A percentile compares a stretch with the other conserved stretches of the same genome.
phyloP scores from a whole-genome alignment of 371 early-diverging fungal genomes.

The Rhizopus arrhizus region DNA sequence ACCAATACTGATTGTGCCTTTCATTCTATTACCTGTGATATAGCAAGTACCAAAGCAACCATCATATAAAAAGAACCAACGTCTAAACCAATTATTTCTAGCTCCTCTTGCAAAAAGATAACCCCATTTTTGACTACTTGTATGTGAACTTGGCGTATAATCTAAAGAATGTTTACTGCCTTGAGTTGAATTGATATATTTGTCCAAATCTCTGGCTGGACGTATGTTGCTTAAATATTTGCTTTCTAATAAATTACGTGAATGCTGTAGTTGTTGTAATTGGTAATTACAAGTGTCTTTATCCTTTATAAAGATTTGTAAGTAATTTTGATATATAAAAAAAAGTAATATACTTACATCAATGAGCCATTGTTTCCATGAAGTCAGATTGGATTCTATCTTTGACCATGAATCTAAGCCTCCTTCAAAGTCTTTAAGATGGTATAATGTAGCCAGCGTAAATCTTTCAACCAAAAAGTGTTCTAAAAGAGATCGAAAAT shows the following conservation, averaged over 20 bases:
- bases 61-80: constrained; percentile 56
- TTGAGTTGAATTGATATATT: constrained; percentile 12
- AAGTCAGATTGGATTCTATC: constrained; percentile 23
- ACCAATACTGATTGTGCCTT: constrained; percentile 44
- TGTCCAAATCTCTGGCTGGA: constrained; percentile 38
- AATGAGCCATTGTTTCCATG: constrained; percentile 34
- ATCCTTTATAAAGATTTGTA: neutral
- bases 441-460: constrained; percentile 26
- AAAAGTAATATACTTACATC: constrained; percentile 19
- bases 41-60: constrained; percentile 49
- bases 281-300: constrained; percentile 40
- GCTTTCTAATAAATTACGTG: constrained; percentile 35
- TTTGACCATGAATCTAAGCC: constrained; percentile 30
- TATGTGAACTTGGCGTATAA: neutral
- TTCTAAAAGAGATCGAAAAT: constrained; percentile 32
- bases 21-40: constrained; percentile 40
- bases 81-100: constrained; percentile 42
- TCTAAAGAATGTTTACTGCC: neutral
- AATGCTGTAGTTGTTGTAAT: constrained; percentile 54
- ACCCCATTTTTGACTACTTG: constrained; percentile 25
- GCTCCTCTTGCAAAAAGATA: constrained; percentile 25
- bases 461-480: constrained; percentile 30
- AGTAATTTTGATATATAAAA: neutral
- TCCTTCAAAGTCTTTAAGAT: constrained; percentile 24
- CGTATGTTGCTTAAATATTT: constrained; percentile 40